phyloP scores from a whole-genome alignment of 768 basidiomycete species.

The Termitomyces titanicus region DNA sequence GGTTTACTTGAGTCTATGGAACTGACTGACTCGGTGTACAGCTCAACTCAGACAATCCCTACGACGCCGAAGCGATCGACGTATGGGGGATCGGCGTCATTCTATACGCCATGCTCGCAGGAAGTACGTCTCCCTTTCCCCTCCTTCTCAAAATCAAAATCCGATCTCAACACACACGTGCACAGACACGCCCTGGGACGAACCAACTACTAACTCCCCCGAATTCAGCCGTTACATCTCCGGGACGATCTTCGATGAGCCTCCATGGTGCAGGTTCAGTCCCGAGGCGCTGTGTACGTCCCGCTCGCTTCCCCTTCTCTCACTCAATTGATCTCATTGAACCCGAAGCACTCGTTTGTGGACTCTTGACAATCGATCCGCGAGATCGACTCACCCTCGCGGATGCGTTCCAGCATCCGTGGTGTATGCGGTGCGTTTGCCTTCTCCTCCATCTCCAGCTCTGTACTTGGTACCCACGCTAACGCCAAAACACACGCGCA shows the following conservation, averaged over 20 bases:
- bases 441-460: not conserved
- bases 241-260: slow-evolving; percentile 68
- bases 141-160: no score
- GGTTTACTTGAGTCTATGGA: no score
- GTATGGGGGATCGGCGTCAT: slow-evolving; percentile 97
- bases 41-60: slow-evolving; percentile 66
- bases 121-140: slow-evolving; percentile 53
- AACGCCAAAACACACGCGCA: slow-evolving; percentile 24
- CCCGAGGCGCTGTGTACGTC: slow-evolving; percentile 60
- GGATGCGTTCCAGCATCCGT: slow-evolving; percentile 52
- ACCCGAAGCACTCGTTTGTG: slow-evolving; percentile 68
- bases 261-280: slow-evolving; percentile 76
- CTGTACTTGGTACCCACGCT: no score
- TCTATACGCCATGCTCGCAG: slow-evolving; percentile 83
- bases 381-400: slow-evolving; percentile 60
- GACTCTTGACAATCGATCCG: slow-evolving; percentile 73
- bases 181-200: slow-evolving; percentile 96
- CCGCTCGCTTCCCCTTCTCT: not conserved
- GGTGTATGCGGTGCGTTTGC: slow-evolving; percentile 59
- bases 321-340: not conserved
- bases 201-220: slow-evolving; percentile 73
- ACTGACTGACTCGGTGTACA: slow-evolving; percentile 26
- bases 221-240: slow-evolving; percentile 78
- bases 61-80: slow-evolving; percentile 90
- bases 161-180: no score